phyloP scores from a whole-genome alignment of 345 rosid genomes.

The Eucalyptus virginea region DNA sequence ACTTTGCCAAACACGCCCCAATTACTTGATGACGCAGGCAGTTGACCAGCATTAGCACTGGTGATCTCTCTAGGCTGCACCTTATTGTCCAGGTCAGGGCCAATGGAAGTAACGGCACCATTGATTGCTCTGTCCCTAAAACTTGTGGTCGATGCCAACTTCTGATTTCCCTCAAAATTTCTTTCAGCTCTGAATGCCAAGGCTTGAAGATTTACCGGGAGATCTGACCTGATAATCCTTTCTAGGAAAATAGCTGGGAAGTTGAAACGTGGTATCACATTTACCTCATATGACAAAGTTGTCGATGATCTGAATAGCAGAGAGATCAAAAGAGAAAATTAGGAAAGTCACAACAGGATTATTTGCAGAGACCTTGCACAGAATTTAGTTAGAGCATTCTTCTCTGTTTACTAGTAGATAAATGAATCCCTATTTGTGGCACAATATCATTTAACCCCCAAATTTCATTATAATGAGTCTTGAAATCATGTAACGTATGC shows the following conservation, averaged over 20 bases:
- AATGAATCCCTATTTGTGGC: neutral
- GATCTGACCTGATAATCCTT: conserved; percentile 90
- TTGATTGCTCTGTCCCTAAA: conserved; percentile 7
- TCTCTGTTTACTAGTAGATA: neutral
- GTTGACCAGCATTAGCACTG: conserved; percentile 24
- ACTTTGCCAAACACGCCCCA: conserved; percentile 85
- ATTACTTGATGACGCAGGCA: conserved; percentile 24
- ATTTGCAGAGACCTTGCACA: neutral
- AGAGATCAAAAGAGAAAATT: neutral
- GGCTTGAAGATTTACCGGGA: conserved; percentile 91
- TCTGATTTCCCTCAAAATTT: conserved; percentile 23
- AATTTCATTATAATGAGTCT: neutral
- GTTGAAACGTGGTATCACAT: conserved; percentile 83
- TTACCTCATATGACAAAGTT: conserved; percentile 70
- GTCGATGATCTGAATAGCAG: conserved; percentile 41
- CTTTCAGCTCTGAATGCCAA: conserved; percentile 76
- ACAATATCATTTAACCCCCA: neutral
- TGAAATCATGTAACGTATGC: neutral
- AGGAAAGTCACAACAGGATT: neutral
- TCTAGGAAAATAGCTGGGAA: conserved; percentile 90
- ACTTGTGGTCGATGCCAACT: conserved; percentile 13
- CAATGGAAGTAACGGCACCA: conserved; percentile 12
- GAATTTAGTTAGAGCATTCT: neutral
- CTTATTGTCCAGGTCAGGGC: conserved; percentile 13
- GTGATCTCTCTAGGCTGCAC: conserved; percentile 14